These are phyloP conservation scores for Cicer pinnatifidum DNA, from an alignment of 306 rosid genomes.

Conservation along the genomic window DNA sequence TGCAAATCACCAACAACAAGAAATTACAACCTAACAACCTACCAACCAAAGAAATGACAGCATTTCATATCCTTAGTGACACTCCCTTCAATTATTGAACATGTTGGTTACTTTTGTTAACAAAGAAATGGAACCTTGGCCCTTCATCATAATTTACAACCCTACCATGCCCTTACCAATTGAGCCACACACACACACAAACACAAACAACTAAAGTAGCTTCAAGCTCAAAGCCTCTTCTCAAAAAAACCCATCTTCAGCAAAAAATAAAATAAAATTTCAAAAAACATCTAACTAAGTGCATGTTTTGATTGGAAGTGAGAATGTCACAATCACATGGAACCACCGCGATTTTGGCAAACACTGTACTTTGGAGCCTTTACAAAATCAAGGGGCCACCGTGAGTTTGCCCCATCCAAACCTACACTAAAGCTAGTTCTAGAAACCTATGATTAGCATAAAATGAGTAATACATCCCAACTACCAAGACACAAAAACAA, in stretches of 20 bases:
- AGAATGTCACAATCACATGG: too few relatives aligned
- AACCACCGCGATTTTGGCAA: too few relatives aligned
- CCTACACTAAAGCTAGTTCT: constrained; percentile 29
- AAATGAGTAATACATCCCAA: constrained; percentile 12
- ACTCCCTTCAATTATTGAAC: constrained; percentile 24
- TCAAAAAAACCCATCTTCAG: constrained; percentile 6
- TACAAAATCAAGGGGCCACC: too few relatives aligned
- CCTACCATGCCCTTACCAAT: constrained; percentile 35
- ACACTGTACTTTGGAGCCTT: too few relatives aligned
- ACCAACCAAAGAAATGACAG: constrained; percentile 43
- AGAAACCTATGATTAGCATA: constrained; percentile 32
- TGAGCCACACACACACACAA: constrained; percentile 26
- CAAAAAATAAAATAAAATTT: constrained; percentile 11
- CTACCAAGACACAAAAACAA: constrained; percentile 16
- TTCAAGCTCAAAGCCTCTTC: constrained; percentile 4
- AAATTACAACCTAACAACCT: constrained; percentile 45
- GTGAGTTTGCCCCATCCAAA: too few relatives aligned
- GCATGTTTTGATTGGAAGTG: too few relatives aligned
- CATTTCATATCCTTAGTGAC: constrained; percentile 32
- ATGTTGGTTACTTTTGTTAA: constrained; percentile 1
- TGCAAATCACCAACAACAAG: constrained; percentile 38
- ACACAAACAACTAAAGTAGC: constrained; percentile 23
- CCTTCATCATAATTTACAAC: constrained; percentile 33
- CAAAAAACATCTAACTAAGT: not conserved
- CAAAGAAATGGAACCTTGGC: constrained; percentile 32